phyloP scores from a whole-genome alignment of 495 filamentous ascomycete species.

The Astrothelium subdiscretum region DNA sequence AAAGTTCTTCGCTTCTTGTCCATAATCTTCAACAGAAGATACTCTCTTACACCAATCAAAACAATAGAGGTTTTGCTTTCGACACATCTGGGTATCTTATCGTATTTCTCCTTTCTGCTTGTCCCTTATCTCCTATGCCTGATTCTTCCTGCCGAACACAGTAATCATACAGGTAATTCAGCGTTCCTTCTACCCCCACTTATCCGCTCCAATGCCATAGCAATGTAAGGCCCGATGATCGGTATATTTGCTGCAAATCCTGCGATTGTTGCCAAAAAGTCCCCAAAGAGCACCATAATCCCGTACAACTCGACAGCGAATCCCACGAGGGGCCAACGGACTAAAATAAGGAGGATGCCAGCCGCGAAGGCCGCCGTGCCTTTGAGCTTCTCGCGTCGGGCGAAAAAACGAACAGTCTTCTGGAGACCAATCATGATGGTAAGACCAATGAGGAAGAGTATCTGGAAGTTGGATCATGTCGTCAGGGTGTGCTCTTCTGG shows the following conservation, averaged over 20 bases:
- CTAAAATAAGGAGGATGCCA: conserved; percentile 75
- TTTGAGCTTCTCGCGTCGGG: conserved; percentile 79
- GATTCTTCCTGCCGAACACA: neutral
- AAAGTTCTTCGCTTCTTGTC: neutral
- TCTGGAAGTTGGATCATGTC: conserved; percentile 36
- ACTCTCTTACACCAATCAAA: neutral
- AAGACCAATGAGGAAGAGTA: conserved; percentile 93
- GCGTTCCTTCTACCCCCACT: conserved; percentile 57
- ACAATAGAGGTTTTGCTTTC: neutral
- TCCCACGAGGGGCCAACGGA: conserved; percentile 79
- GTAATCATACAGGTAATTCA: conserved; percentile 16
- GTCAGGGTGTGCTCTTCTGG: neutral
- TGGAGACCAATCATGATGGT: conserved; percentile 88
- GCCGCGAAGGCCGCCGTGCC: conserved; percentile 79
- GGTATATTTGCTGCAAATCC: conserved; percentile 78
- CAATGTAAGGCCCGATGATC: conserved; percentile 74
- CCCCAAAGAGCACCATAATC: conserved; percentile 84
- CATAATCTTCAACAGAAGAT: neutral
- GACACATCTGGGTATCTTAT: neutral
- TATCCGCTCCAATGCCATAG: conserved; percentile 49
- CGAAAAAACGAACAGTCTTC: conserved; percentile 88
- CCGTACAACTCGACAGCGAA: conserved; percentile 89
- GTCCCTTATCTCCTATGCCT: neutral
- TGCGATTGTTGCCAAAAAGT: conserved; percentile 86
- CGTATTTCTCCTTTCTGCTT: neutral